Base-by-base conservation (phyloP, 495 filamentous ascomycete species). In the Pyronema domesticum region DNA sequence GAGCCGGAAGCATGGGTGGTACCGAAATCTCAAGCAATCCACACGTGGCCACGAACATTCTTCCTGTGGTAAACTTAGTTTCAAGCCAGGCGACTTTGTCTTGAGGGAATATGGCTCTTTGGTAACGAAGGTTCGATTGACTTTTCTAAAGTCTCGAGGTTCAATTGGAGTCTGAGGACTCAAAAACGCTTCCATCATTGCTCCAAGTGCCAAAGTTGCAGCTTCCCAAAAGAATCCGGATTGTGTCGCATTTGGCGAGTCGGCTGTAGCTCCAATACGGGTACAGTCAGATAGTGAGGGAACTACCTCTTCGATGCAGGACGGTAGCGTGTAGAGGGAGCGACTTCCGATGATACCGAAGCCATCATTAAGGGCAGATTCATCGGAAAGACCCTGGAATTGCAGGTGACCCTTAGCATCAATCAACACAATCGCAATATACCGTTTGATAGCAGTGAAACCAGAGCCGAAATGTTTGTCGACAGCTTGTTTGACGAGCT, bases 1-100 rank as follows among this genome's bases (percentile, higher is more conserved):
- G 42, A 91, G 74, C 14, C 79, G 73, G 69, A 98, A 95, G 68
- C 86, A 89, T 0, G 91, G 89, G 62, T 98, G 91, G 55, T 79
- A 84, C 36, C 86, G 81, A 68, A 95, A 91, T 30, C 86, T 82
- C 39, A 98, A 71, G 42, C 79, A 78, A 68, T 95, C 91, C 3
- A 95, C 37, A 43, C 61, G 62, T 0, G 60, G 51, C 60, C 60
- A 63, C 35, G 37, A 50, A 19, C 55, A 62, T 52, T 63, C 60
- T 34, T 58, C 53, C 45, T 62, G 55, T 7, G 60, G 60, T 13
- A 51, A 15, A 10, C 48, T 15, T 18, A 37, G 45, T 46, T 42
- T 62, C 44, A 64, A 43, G 39, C 61, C 61, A 44, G 60, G 51
- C 36, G 61, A 59, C 37, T 63, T 62, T 48, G 56, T 46, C 55